phyloP scores from a whole-genome alignment of 352 stramenopile genomes.

The Pythium insidiosum region DNA sequence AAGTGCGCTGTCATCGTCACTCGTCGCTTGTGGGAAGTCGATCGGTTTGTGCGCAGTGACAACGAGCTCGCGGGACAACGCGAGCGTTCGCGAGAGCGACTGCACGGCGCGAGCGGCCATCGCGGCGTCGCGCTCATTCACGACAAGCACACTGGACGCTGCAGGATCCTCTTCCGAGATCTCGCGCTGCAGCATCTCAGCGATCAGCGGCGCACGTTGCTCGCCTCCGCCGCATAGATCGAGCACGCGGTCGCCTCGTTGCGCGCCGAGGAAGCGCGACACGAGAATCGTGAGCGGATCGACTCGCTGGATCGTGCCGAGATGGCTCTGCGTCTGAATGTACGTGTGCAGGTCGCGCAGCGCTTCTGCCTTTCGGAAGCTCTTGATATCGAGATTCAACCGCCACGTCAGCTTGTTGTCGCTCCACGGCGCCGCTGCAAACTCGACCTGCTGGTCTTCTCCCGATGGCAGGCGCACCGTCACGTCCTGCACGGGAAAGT shows the following conservation, averaged over 20 bases:
- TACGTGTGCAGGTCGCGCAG: slow-evolving; percentile 90
- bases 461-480: too few species aligned
- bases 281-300: slow-evolving; percentile 96
- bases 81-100: slow-evolving; percentile 46
- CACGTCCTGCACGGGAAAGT: slow-evolving; percentile 54
- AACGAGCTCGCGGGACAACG: slow-evolving; percentile 33
- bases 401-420: slow-evolving; percentile 70
- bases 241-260: slow-evolving; percentile 71
- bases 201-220: slow-evolving; percentile 49
- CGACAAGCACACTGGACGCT: slow-evolving; percentile 28
- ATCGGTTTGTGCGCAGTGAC: slow-evolving; percentile 69
- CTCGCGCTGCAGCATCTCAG: slow-evolving; percentile 25
- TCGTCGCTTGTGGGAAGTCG: slow-evolving; percentile 52
- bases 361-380: slow-evolving; percentile 80
- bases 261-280: slow-evolving; percentile 88
- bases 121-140: slow-evolving; percentile 66
- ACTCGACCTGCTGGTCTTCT: slow-evolving; percentile 40
- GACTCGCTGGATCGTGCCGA: slow-evolving; percentile 89
- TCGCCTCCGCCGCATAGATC: slow-evolving; percentile 68
- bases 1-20: slow-evolving; percentile 2
- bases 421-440: slow-evolving; percentile 61
- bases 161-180: too few species aligned
- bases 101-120: slow-evolving; percentile 35
- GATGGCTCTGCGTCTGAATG: slow-evolving; percentile 83
- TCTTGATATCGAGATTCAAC: slow-evolving; percentile 62